Base-by-base conservation (phyloP, 257 asterid species). In the Hygrophila difformis region DNA sequence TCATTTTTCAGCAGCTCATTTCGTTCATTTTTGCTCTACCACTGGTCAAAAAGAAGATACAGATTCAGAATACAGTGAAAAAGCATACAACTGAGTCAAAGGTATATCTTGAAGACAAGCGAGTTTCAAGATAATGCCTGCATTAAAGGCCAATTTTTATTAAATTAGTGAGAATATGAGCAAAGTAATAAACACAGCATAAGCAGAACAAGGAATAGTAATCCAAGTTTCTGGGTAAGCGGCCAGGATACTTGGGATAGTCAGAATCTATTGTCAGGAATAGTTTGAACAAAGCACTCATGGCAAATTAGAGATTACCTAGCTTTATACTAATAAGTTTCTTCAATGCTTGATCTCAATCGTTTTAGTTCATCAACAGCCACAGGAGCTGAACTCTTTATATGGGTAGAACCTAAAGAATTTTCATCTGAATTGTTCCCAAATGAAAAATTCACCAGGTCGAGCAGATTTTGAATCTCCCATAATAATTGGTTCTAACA, bases 11-110 rank as follows among this genome's bases (percentile, higher is more conserved):
- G 43, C 55, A 68, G 59, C 38, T 91, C 98, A 65, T 56, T 72
- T 37, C 80, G 80, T 69, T 59, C 69, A 63, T 91, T 67, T 68
- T 81, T 28, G 78, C 87, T 72, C 95, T 84, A 60, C 78, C 91
- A 31, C 99, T 91, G 45, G 58, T 26, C 69, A 76, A 61, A 67
- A 37, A 59, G 54, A 79, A 55, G 11, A 22, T 13, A 47, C 53
- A 44, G 20, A 52, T 37, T 61, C 69, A 73, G 68, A 14, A 47
- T 29, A 43, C n/a, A 39, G 13, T 15, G 9, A 18, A 39, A 39
- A 3, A 26, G 4, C 4, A 17, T 31, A 47, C 9, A 12, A 43
- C 39, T 18, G 39, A 46, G 51, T 51, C 51, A 49, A 12, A 18
- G 18, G 12, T 29, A 13, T n/a, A 29, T 24, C 1, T 26, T 10